Base-by-base conservation (phyloP, 768 basidiomycete genomes). In the Megacollybia marginata region DNA sequence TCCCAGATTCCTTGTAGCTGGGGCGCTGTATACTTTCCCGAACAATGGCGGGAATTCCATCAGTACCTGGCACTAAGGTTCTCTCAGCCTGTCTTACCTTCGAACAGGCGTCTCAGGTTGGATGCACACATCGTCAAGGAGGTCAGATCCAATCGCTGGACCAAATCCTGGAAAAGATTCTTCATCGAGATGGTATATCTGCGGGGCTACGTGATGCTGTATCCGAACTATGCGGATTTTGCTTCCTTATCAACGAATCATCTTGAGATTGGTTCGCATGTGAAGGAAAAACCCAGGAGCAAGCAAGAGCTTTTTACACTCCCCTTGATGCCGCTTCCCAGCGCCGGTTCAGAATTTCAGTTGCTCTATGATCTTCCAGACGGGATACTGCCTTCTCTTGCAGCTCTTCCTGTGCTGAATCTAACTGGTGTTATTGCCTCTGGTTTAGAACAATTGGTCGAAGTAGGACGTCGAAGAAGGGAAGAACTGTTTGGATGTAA, bases 21-120 rank as follows among this genome's bases (percentile, higher is more conserved):
- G 91, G 92, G 91, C 12, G 91, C 88, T 2, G 72, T 90, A 34
- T 94, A 92, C 69, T 94, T 94, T 60, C 90, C 92, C 10, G 78
- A 88, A 55, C 83, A 85, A 57, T 92, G 90, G 91, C 78, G 82
- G 56, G 88, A 88, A 62, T 93, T 92, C 63, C 88, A 93, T 65
- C 66, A 69, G 46, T 92, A 88, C 61, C 80, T 92, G 54, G 57
- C 78, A 35, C 59, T 74, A n/a, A 82, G 90, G 23, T 75, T 91
- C n/a, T 73, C 80, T n/a, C 76, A 79, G 49, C 42, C 53, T 36
- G 52, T 63, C 52, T 50, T n/a, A 18, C 23, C 44, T 15, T 75
- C 52, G 60, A 69, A 40, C 66, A 60, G 18, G 55, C 68, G 42
- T 52, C 61, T 5, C 34, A 4, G 23, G 44, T 40, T 77, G 49